Evolutionary conservation across 139 green algal species (phyloP), one percentile per base, ranked within the genome.

Genomic region (Axilococcus clingmanii): DNA sequence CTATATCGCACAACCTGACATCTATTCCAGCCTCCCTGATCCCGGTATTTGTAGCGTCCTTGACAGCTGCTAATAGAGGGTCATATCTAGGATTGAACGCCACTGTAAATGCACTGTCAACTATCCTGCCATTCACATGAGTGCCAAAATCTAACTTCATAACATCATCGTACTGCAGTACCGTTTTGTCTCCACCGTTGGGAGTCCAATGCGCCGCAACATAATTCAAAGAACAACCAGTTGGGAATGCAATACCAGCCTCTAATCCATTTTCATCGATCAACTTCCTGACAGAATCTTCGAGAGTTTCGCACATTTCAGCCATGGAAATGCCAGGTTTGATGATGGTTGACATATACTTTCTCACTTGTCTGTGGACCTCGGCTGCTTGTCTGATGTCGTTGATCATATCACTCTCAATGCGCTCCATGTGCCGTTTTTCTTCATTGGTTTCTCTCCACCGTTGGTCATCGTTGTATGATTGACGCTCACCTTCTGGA

Each of bases 71-170:
- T 4, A 97, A 66, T 33, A 99, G 65, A 25, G 77, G 81, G 62
- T 96, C 74, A 63, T 87, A 97, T 25, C 66, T 72, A 9, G 92
- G 89, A 79, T 97, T 95, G 83, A 95, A 94, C 24, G 85, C 72
- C 19, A 94, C 73, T 0, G 92, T 99, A 79, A 95, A 98, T 8
- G 92, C 92, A 41, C 66, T 85, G 78, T 99, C 92, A 41, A 98
- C 81, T 56, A 99, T 99, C 53, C 85, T 78, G 3, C 92, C 87
- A 40, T 79, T 73, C 43, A 95, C 86, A 50, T 94, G 82, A 25
- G 78, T 89, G 8, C 86, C 84, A 71, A 94, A 95, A 51, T 94
- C 86, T 30, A 99, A 61, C 78, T 99, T 99, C 87, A 99, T 99
- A 8, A 99, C 93, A 72, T 98, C 86, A 52, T 97, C 81, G 52